phyloP scores from a whole-genome alignment of 108 stramenopile species.

The Nitzschia sp. region DNA sequence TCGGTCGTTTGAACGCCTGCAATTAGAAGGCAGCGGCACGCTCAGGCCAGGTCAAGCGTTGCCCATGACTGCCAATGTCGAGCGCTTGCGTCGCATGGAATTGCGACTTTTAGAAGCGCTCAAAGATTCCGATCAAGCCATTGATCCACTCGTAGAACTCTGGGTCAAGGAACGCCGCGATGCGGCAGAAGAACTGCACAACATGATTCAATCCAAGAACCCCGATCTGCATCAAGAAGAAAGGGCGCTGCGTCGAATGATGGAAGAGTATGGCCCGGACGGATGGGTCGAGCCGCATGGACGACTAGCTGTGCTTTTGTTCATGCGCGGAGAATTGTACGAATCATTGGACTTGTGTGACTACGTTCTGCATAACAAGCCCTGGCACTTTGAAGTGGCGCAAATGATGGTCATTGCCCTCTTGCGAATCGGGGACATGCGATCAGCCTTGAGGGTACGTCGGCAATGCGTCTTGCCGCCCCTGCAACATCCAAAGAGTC shows the following conservation, averaged over 20 bases:
- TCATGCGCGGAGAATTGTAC: constrained; percentile 9
- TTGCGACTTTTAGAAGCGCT: constrained; percentile 30
- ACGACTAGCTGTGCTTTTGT: constrained; percentile 34
- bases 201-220: neutral
- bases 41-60: neutral
- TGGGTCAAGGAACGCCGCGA: constrained; percentile 41
- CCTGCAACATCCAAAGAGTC: neutral
- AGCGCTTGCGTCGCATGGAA: constrained; percentile 19
- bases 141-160: constrained; percentile 39
- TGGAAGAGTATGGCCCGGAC: constrained; percentile 18
- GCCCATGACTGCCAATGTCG: neutral
- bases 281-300: constrained; percentile 35
- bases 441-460: constrained; percentile 1
- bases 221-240: constrained; percentile 28
- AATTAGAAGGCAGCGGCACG: neutral
- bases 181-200: neutral
- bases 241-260: constrained; percentile 9
- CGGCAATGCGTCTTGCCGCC: constrained; percentile 5
- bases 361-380: constrained; percentile 29
- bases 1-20: neutral
- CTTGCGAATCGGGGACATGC: constrained; percentile 11
- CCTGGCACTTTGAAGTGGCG: constrained; percentile 41
- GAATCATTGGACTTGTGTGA: constrained; percentile 18
- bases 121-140: constrained; percentile 25
- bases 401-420: constrained; percentile 1